phyloP scores from a whole-genome alignment of 345 rosid species.

The Bretschneidera sinensis region DNA sequence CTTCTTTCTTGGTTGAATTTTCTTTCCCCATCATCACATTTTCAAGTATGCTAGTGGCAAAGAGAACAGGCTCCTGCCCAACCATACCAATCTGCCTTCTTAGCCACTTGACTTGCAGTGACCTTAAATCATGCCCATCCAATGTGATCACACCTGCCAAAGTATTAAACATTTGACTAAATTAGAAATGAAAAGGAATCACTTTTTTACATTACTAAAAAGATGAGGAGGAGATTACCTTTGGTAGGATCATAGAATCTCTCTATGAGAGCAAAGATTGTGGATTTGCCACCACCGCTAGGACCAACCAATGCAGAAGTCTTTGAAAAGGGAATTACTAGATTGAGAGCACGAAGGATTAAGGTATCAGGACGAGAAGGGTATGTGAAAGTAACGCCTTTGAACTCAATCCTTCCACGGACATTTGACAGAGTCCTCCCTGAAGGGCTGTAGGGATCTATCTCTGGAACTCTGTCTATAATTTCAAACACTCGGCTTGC shows the following conservation, averaged over 20 bases:
- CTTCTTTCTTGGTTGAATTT: constrained; percentile 56
- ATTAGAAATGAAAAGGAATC: constrained; percentile 1
- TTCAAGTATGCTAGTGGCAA: constrained; percentile 49
- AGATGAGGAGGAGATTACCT: constrained; percentile 28
- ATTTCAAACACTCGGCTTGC: constrained; percentile 49
- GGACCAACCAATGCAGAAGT: constrained; percentile 57
- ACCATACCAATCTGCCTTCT: constrained; percentile 61
- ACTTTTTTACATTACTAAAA: not conserved
- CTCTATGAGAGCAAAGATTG: constrained; percentile 64
- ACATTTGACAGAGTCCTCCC: constrained; percentile 35
- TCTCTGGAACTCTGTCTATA: constrained; percentile 54
- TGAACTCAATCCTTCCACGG: constrained; percentile 51
- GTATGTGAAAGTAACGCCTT: constrained; percentile 44
- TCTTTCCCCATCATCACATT: constrained; percentile 67
- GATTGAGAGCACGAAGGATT: constrained; percentile 43
- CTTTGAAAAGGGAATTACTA: constrained; percentile 49
- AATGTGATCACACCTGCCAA: constrained; percentile 41
- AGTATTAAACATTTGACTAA: not conserved
- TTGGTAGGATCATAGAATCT: constrained; percentile 57
- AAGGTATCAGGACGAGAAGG: constrained; percentile 55
- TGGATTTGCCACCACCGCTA: constrained; percentile 72
- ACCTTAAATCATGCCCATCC: constrained; percentile 55
- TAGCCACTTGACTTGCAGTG: constrained; percentile 61
- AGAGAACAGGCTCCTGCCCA: constrained; percentile 67
- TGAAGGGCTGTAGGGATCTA: constrained; percentile 44